Conservation (phyloP, 345 rosid species). For the Cardamine chenopodiifolia region DNA sequence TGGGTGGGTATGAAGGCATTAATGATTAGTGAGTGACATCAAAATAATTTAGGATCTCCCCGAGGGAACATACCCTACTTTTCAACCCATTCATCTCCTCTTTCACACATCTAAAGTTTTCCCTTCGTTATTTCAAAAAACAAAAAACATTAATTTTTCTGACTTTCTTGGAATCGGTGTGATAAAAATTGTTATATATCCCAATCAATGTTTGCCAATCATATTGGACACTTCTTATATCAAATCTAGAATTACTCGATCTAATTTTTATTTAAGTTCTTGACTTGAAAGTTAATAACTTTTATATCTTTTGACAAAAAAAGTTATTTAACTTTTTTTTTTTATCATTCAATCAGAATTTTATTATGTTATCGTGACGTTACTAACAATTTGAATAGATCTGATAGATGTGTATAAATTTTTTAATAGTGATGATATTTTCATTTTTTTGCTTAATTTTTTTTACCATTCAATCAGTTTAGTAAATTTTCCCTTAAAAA, state of each 20-base stretch:
- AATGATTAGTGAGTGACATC: conserved; percentile 32
- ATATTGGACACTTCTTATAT: too few species aligned
- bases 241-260: neutral
- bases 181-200: neutral
- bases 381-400: neutral
- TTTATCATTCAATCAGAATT: neutral
- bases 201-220: neutral
- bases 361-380: neutral
- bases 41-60: conserved; percentile 19
- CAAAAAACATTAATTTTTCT: neutral
- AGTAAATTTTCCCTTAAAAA: neutral
- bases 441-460: neutral
- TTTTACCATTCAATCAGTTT: neutral
- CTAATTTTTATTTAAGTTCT: neutral
- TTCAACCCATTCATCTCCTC: conserved; percentile 2
- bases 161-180: neutral
- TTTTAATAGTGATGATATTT: neutral
- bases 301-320: too few species aligned
- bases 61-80: conserved; percentile 26
- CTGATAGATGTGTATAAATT: neutral
- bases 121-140: neutral
- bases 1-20: conserved; percentile 37
- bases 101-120: neutral
- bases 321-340: too few species aligned
- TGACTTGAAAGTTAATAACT: neutral